These are phyloP conservation scores for Septoria linicola DNA, from an alignment of 2,329 filamentous ascomycete genomes.

Conservation along the genomic window DNA sequence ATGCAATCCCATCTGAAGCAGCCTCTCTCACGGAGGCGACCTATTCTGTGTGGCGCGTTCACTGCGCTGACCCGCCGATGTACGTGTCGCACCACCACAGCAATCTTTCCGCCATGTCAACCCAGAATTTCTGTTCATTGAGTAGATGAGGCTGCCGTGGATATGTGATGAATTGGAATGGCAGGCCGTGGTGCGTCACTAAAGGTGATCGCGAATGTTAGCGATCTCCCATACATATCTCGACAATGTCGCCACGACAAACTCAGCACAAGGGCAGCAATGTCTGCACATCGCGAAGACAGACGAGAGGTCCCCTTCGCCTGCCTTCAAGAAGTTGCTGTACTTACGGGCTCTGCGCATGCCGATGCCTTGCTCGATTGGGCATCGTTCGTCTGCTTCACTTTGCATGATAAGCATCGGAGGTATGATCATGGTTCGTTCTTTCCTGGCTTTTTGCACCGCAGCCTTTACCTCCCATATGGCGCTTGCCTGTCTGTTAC, in stretches of 20 bases:
- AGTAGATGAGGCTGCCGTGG: slow-evolving; percentile 38
- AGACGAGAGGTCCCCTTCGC: too few relatives aligned
- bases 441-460: slow-evolving; percentile 18
- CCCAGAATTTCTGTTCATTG: slow-evolving; percentile 32
- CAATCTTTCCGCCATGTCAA: slow-evolving; percentile 21
- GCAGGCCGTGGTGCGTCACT: slow-evolving; percentile 31
- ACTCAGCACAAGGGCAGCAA: too few relatives aligned
- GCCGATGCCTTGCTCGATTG: slow-evolving; percentile 37
- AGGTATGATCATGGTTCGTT: slow-evolving; percentile 26
- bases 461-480: slow-evolving; percentile 36
- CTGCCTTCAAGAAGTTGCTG: too few relatives aligned
- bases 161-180: slow-evolving; percentile 40
- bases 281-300: too few relatives aligned
- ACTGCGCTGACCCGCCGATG: slow-evolving; percentile 12
- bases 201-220: too few relatives aligned
- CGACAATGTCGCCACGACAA: too few relatives aligned
- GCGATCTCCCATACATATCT: too few relatives aligned
- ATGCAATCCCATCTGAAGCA: too few relatives aligned
- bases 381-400: slow-evolving; percentile 38
- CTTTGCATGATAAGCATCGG: slow-evolving; percentile 41
- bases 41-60: too few relatives aligned
- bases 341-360: slow-evolving; percentile 39
- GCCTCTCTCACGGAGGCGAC: too few relatives aligned
- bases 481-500: slow-evolving; percentile 29
- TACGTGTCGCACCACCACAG: slow-evolving; percentile 22